phyloP scores from a whole-genome alignment of 345 rosid genomes.

The Linum trigynum region DNA sequence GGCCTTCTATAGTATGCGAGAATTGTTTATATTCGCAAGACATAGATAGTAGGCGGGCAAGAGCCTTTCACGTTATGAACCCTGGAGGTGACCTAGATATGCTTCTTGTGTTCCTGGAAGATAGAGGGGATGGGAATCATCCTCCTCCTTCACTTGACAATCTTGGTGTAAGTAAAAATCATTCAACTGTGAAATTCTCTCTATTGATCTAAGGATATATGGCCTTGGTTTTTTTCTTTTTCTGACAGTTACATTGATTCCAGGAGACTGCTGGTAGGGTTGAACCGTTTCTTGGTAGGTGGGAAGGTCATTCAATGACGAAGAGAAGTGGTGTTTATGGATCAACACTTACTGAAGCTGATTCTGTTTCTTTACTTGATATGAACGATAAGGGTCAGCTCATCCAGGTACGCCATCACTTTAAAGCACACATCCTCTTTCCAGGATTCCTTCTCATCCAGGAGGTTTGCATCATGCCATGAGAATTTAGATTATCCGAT shows the following conservation, averaged over 20 bases:
- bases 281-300: slow-evolving; percentile 66
- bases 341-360: slow-evolving; percentile 67
- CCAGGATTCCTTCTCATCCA: not conserved
- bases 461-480: not conserved
- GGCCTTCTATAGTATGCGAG: slow-evolving; percentile 77
- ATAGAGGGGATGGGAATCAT: slow-evolving; percentile 34
- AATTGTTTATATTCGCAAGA: slow-evolving; percentile 65
- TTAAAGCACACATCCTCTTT: slow-evolving; percentile 3
- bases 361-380: slow-evolving; percentile 46
- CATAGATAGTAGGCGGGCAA: slow-evolving; percentile 50
- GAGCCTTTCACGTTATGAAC: slow-evolving; percentile 88
- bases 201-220: not conserved
- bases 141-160: slow-evolving; percentile 47
- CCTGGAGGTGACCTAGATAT: slow-evolving; percentile 74
- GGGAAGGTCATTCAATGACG: slow-evolving; percentile 81
- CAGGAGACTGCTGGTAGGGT: slow-evolving; percentile 43
- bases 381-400: slow-evolving; percentile 55
- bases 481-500: not conserved
- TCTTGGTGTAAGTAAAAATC: slow-evolving; percentile 22
- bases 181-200: not conserved
- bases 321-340: slow-evolving; percentile 93
- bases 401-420: slow-evolving; percentile 45
- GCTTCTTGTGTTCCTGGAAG: slow-evolving; percentile 80
- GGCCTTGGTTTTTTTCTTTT: not conserved
- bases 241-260: slow-evolving; percentile 17